A percentile compares a stretch with the other conserved stretches of the same genome.
Conservation (phyloP, 2,329 filamentous ascomycete species). For the Ophiostoma sp. region DNA sequence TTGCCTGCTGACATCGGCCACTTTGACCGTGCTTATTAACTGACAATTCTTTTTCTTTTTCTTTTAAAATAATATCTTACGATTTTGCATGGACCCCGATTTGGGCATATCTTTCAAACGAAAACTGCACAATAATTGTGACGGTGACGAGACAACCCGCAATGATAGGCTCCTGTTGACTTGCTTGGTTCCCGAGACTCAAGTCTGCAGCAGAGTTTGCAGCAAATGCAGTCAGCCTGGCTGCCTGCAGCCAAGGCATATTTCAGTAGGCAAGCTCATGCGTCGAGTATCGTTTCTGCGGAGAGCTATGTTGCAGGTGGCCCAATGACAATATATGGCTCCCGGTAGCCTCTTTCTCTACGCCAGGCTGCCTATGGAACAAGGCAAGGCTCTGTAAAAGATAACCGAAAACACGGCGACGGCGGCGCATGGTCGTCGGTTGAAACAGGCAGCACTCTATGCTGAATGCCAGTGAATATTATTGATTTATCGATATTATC, state of each 20-base stretch:
- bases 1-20: background rate
- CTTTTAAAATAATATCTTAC: too few species aligned
- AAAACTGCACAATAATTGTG: background rate
- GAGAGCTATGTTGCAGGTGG: background rate
- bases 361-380: background rate
- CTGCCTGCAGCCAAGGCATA: constrained; percentile 6
- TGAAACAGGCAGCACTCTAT: background rate
- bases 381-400: background rate
- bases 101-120: background rate
- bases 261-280: background rate
- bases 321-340: background rate
- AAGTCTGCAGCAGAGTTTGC: background rate
- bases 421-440: background rate
- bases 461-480: background rate
- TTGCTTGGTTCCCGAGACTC: background rate
- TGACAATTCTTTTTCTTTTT: too few species aligned
- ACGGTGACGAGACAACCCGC: background rate
- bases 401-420: background rate
- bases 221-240: background rate
- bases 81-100: background rate
- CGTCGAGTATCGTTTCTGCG: background rate
- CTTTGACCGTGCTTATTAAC: background rate
- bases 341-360: background rate
- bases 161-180: background rate
- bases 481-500: background rate